Evolutionary conservation across 1,139 yeast genomes (phyloP), one percentile per base, ranked within the genome.

Genomic region (Taiozyma sp.): DNA sequence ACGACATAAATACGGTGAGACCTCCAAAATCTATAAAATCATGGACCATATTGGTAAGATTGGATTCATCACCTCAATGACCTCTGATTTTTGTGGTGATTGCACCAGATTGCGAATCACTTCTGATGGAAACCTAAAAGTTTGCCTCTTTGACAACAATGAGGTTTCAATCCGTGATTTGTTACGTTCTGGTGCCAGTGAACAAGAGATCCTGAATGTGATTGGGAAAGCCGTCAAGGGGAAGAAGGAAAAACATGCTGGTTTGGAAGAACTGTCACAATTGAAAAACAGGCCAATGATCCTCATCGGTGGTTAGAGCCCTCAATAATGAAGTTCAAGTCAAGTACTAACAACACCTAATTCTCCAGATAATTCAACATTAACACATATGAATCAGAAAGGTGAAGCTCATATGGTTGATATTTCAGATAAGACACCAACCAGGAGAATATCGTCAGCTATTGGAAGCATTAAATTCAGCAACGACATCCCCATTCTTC

Each of bases 51-150:
- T 55, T 29, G 81, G 81, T 3, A 59, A 63, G 19, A 59, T 77
- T 32, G 81, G 81, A 2, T 76, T 77, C 56, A 77, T 77, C 51
- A 72, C 80, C 0, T 75, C 80, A 6, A 77, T 77, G 81, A 76
- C 81, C 11, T 68, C 72, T 32, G 73, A 74, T 55, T 77, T 77
- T 57, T 77, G 81, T 56, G 66, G 74, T 1, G 68, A 75, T 14
- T 77, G 81, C 56, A 77, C 77, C 16, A 65, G 81, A 24, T 62
- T 77, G 34, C 65, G 81, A 42, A 65, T 77, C 34, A 77, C 81
- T 2, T 66, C 73, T 19, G 81, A 77, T 58, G 81, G 81, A 0
- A 77, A 76, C 55, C 62, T 76, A 52, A 76, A 76, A 59, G 81
- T 76, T 35, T 76, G 81, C 55, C 60, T 76, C 6, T 76, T 76